Percentiles rank a stretch among this genome's conserved stretches.
These are phyloP conservation scores for Heterobasidion occidentale DNA, from an alignment of 1,284 basidiomycete species.

Conservation along the genomic window DNA sequence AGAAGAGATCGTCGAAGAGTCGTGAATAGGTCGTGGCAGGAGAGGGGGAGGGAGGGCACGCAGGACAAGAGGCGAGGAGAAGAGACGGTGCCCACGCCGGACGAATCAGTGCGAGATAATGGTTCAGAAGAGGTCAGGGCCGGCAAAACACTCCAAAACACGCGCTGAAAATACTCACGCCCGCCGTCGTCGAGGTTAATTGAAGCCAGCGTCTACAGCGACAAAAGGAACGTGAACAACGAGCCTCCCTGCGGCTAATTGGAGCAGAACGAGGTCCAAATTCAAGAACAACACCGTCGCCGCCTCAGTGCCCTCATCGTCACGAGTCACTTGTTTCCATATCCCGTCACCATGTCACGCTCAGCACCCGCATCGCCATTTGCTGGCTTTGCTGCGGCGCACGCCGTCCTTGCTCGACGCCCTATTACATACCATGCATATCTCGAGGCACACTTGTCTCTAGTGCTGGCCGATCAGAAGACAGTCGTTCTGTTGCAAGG, in stretches of 20 bases:
- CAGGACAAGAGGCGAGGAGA: background rate
- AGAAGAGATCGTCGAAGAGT: constrained; percentile 4
- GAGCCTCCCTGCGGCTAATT: background rate
- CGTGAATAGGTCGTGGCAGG: background rate
- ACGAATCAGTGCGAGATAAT: background rate
- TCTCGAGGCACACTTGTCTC: too few species aligned
- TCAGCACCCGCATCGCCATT: too few species aligned
- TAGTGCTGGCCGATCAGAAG: too few species aligned
- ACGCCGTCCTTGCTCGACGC: too few species aligned
- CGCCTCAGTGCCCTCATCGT: too few species aligned
- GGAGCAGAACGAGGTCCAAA: too few species aligned
- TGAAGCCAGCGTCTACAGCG: background rate
- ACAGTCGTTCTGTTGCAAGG: too few species aligned
- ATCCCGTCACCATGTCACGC: too few species aligned
- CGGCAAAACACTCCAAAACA: background rate
- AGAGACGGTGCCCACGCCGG: background rate
- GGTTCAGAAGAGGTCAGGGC: background rate
- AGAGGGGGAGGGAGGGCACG: background rate
- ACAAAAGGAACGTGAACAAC: background rate
- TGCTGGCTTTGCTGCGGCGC: too few species aligned
- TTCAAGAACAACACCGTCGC: too few species aligned
- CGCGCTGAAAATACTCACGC: background rate
- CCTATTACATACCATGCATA: too few species aligned
- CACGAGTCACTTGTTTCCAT: too few species aligned
- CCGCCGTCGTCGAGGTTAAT: background rate